Percentiles rank a stretch among this genome's conserved stretches.
These are phyloP conservation scores for Macrophomina pseudophaseolina DNA, from an alignment of 2,329 filamentous ascomycete genomes.

Conservation along the genomic window DNA sequence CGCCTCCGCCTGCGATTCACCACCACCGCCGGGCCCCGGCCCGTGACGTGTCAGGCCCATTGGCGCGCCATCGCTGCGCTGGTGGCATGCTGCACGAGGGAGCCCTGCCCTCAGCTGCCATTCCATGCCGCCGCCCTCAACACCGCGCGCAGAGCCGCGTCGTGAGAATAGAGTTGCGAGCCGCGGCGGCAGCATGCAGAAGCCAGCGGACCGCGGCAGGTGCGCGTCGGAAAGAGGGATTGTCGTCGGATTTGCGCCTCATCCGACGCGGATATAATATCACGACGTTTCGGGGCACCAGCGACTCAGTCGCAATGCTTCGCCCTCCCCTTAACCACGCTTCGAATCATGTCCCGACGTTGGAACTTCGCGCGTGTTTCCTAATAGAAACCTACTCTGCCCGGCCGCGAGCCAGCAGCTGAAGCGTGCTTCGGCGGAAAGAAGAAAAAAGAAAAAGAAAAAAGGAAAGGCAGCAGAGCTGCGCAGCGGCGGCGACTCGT, in stretches of 20 bases:
- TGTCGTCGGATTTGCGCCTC: conserved; percentile 17
- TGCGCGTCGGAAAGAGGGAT: background rate
- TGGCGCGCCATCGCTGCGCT: too few relatives aligned
- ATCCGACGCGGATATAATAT: conserved; percentile 20
- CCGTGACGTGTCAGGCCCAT: conserved; percentile 10
- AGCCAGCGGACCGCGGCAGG: background rate
- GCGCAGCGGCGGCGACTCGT: background rate
- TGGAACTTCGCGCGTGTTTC: background rate
- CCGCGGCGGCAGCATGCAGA: background rate
- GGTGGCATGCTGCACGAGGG: background rate
- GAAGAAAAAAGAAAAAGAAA: background rate
- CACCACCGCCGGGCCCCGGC: background rate
- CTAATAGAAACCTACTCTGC: background rate
- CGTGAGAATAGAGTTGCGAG: background rate
- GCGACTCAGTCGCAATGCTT: conserved; percentile 22
- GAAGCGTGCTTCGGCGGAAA: background rate
- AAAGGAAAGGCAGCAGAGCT: too few relatives aligned
- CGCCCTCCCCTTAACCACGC: conserved; percentile 16
- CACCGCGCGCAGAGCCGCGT: background rate
- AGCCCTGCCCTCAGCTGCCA: background rate
- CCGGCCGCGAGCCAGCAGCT: background rate
- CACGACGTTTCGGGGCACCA: background rate
- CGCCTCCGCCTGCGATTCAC: background rate
- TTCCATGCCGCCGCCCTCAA: background rate
- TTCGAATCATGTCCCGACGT: conserved; percentile 23